Conservation (phyloP, 1,284 basidiomycete genomes). For the Ganoderma resinaceum region DNA sequence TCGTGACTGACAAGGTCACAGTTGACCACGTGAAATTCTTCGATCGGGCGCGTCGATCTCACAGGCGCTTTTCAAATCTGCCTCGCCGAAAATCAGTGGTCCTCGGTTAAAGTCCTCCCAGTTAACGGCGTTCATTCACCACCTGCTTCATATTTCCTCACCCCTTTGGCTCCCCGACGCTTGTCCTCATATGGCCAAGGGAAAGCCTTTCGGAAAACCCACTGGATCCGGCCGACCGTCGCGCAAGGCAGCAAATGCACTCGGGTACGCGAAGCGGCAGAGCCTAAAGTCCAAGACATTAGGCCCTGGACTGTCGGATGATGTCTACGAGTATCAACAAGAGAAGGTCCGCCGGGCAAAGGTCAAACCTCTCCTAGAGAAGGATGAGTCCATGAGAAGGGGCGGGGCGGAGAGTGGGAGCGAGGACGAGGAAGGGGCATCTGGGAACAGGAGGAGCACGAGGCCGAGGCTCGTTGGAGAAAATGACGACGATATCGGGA, state of each 20-base stretch:
- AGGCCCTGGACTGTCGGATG: conserved; percentile 48
- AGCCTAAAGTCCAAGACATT: conserved; percentile 48
- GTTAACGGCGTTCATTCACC: background rate
- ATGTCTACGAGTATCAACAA: conserved; percentile 70
- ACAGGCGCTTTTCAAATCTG: background rate
- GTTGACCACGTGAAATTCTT: background rate
- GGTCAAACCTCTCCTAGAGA: conserved; percentile 60
- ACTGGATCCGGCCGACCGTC: conserved; percentile 19
- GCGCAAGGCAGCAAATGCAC: conserved; percentile 46
- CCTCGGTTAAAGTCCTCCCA: background rate
- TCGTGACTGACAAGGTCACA: background rate
- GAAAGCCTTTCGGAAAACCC: conserved; percentile 11
- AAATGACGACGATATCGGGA: conserved; percentile 59
- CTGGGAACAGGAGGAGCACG: conserved; percentile 43
- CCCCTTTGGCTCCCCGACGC: background rate
- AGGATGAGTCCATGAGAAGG: conserved; percentile 56
- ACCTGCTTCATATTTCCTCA: background rate
- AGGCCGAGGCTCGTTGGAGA: conserved; percentile 66
- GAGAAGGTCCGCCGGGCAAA: conserved; percentile 63
- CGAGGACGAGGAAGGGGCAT: conserved; percentile 40
- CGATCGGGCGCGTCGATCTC: background rate
- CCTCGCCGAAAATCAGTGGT: background rate
- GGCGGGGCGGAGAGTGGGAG: conserved; percentile 46
- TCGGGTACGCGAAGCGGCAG: conserved; percentile 62
- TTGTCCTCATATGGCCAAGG: conserved; percentile 14